These are phyloP conservation scores for Neocucurbitaria cava DNA, from an alignment of 2,329 filamentous ascomycete species.

Conservation along the genomic window DNA sequence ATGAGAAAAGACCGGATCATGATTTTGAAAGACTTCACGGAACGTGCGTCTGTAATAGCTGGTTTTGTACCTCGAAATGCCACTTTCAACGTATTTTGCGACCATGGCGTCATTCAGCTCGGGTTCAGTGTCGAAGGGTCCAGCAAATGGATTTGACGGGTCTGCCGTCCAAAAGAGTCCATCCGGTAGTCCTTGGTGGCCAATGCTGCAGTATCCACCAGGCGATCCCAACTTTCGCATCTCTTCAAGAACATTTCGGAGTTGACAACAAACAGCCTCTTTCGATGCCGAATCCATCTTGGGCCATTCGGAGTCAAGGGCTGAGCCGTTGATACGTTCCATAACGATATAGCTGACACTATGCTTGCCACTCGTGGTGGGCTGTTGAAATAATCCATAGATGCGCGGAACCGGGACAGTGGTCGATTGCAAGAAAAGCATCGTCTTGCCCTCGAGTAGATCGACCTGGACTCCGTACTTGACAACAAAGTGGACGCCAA, in stretches of 20 bases:
- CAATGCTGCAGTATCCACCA: constrained; percentile 19
- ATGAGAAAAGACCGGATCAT: constrained; percentile 15
- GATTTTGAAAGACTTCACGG: constrained; percentile 1
- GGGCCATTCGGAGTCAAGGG: too few species aligned
- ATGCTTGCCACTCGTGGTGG: too few species aligned
- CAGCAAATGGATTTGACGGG: constrained; percentile 9
- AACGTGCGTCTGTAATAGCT: constrained; percentile 9
- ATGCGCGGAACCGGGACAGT: neutral
- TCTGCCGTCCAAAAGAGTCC: constrained; percentile 4
- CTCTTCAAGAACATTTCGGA: constrained; percentile 4
- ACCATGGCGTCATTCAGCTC: neutral
- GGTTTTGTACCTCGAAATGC: constrained; percentile 10
- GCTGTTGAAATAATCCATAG: too few species aligned
- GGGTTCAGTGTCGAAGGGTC: constrained; percentile 12
- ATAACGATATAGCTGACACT: too few species aligned
- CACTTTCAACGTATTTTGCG: constrained; percentile 3
- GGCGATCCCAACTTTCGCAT: constrained; percentile 14
- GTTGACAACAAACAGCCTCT: too few species aligned
- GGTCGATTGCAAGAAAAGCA: constrained; percentile 7
- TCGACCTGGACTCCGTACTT: constrained; percentile 15
- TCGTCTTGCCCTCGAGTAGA: constrained; percentile 13
- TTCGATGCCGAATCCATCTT: too few species aligned
- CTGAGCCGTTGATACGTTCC: too few species aligned
- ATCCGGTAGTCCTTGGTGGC: constrained; percentile 12
- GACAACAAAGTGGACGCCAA: constrained; percentile 19